Conservation (phyloP, 2,329 filamentous ascomycete genomes). For the Neofusicoccum cordaticola region DNA sequence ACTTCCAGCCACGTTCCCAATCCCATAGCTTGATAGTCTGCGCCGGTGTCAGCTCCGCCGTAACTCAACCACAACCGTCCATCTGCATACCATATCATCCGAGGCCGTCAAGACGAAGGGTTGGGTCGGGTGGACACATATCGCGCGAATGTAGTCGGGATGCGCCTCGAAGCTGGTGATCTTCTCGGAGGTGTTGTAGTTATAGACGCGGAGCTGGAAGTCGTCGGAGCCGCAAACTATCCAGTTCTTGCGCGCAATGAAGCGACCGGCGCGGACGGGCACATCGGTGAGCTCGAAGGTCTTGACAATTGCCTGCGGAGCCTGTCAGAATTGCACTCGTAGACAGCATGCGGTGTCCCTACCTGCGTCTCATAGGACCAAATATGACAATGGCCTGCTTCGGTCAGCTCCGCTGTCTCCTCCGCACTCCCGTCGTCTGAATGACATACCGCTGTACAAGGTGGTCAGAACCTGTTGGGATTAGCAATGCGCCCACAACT, state of each 20-base stretch:
- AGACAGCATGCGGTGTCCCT: constrained; percentile 15
- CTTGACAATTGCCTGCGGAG: constrained; percentile 76
- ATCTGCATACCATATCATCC: constrained; percentile 74
- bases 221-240: constrained; percentile 94
- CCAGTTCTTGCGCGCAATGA: constrained; percentile 98
- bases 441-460: constrained; percentile 76
- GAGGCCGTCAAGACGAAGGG: constrained; percentile 94
- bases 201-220: constrained; percentile 79
- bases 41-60: constrained; percentile 30
- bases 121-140: constrained; percentile 91
- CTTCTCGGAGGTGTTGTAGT: constrained; percentile 99
- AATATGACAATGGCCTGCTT: constrained; percentile 89
- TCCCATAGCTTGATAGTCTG: constrained; percentile 87
- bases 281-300: constrained; percentile 99
- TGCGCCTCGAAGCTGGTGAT: constrained; percentile 96
- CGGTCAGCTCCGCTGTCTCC: constrained; percentile 26
- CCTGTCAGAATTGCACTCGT: constrained; percentile 23
- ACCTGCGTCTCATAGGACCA: constrained; percentile 95
- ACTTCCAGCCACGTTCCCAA: constrained; percentile 98
- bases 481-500: constrained; percentile 22
- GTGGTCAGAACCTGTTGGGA: constrained; percentile 70
- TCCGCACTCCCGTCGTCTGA: constrained; percentile 8
- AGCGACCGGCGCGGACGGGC: constrained; percentile 91
- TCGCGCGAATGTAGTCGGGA: constrained; percentile 96
- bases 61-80: neutral